These are phyloP conservation scores for Parmelia sp. DNA, from an alignment of 495 filamentous ascomycete species.

Conservation along the genomic window DNA sequence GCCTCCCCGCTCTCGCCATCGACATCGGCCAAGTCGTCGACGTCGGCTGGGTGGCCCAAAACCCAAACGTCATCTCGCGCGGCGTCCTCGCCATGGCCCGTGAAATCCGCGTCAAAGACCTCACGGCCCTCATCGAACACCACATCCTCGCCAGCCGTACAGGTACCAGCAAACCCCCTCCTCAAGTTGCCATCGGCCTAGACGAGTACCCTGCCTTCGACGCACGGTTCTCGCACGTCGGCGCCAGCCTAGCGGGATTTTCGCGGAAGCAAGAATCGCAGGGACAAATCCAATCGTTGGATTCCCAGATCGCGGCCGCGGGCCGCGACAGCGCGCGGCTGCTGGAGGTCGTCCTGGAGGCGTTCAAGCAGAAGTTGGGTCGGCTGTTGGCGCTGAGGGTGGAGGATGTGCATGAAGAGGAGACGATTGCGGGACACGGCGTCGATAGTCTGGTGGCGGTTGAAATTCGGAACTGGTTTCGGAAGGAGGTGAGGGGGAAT, in stretches of 20 bases:
- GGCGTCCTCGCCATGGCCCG: background rate
- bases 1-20: slow-evolving; percentile 26
- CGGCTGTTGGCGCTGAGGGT: slow-evolving; percentile 32
- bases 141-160: slow-evolving; percentile 29
- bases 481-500: slow-evolving; percentile 7
- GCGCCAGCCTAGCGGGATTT: background rate
- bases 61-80: background rate
- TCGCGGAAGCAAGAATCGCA: background rate
- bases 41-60: slow-evolving; percentile 15
- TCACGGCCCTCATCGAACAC: slow-evolving; percentile 32
- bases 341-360: background rate
- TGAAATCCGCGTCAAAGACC: slow-evolving; percentile 21
- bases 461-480: slow-evolving; percentile 38
- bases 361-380: slow-evolving; percentile 14
- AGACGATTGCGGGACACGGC: slow-evolving; percentile 37
- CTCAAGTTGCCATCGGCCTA: slow-evolving; percentile 9
- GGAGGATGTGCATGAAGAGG: slow-evolving; percentile 33
- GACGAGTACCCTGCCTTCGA: background rate
- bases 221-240: slow-evolving; percentile 11
- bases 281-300: background rate
- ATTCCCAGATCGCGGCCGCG: slow-evolving; percentile 13
- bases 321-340: background rate
- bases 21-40: slow-evolving; percentile 22
- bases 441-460: slow-evolving; percentile 40
- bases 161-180: background rate